Evolutionary conservation across 139 green algal genomes (phyloP).

Genomic region (Chlorella ohadii): DNA sequence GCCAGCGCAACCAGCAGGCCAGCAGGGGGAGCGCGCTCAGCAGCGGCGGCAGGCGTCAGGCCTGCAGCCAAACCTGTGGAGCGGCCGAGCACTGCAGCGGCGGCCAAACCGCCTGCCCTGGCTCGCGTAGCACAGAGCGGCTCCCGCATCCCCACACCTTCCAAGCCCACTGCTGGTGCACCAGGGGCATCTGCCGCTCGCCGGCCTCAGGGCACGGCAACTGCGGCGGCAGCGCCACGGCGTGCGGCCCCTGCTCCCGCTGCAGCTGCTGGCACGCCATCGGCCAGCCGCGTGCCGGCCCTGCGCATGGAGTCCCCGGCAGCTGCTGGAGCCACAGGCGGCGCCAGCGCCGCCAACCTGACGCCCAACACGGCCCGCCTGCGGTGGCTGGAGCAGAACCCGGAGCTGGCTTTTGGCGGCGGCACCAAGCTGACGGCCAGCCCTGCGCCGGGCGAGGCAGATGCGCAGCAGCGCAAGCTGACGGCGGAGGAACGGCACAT

Average conservation of each 20-base stretch:
- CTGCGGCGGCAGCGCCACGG: neutral
- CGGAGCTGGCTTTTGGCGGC: conserved; percentile 32
- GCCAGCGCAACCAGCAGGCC: neutral
- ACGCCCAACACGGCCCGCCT: conserved; percentile 30
- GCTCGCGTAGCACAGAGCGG: neutral
- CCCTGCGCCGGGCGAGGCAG: neutral
- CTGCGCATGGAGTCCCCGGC: neutral
- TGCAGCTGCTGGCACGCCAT: neutral
- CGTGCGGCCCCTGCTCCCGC: neutral
- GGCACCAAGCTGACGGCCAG: conserved; percentile 15
- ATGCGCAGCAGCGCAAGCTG: conserved; percentile 3
- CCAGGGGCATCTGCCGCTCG: neutral
- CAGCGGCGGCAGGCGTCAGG: neutral
- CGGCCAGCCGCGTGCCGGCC: neutral
- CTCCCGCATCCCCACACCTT: conserved; percentile 19
- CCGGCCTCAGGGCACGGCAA: neutral
- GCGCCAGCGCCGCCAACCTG: neutral
- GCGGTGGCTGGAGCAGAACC: conserved; percentile 34
- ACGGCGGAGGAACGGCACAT: conserved; percentile 31
- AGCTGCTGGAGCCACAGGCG: neutral
- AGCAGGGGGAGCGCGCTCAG: neutral
- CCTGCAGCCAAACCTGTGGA: neutral
- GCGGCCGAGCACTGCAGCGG: neutral
- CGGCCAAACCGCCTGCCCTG: neutral
- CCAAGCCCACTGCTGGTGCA: neutral